These are phyloP conservation scores for Thuja plicata DNA, from an alignment of 83 land plant genomes.

Conservation along the genomic window DNA sequence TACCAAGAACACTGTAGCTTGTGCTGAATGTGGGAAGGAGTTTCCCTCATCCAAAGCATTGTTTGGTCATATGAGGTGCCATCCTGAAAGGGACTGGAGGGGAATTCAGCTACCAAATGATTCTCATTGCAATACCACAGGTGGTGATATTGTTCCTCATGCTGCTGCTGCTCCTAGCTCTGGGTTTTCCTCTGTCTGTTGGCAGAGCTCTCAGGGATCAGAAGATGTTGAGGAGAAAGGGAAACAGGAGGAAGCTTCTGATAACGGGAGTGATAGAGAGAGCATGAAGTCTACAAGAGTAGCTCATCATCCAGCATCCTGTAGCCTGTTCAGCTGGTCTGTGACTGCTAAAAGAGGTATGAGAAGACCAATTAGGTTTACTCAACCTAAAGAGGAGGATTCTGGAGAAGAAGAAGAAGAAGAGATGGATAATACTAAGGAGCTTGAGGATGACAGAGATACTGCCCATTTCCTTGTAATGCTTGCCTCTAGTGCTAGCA, in stretches of 20 bases:
- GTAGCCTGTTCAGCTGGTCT: not conserved
- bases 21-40: conserved; percentile 28
- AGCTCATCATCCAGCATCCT: not conserved
- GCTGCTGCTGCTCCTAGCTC: not conserved
- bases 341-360: conserved; percentile 1
- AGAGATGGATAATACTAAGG: not conserved
- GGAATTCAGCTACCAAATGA: conserved; percentile 36
- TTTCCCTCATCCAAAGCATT: conserved; percentile 39
- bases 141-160: not conserved
- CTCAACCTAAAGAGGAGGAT: not conserved
- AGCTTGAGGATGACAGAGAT: conserved; percentile 6
- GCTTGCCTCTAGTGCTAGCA: not conserved
- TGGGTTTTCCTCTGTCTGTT: not conserved
- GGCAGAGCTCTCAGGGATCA: conserved; percentile 10
- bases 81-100: conserved; percentile 54
- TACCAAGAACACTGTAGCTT: not conserved
- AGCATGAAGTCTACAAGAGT: not conserved
- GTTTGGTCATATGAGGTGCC: conserved; percentile 60
- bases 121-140: not conserved
- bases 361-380: conserved; percentile 6
- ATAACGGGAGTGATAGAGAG: not conserved
- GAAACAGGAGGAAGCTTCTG: not conserved
- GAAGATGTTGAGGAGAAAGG: not conserved
- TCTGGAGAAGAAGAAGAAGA: not conserved
- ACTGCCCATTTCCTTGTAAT: conserved; percentile 14